Evolutionary conservation across 805 yeast genomes (phyloP).

Genomic region (Myxozyma sirexii): DNA sequence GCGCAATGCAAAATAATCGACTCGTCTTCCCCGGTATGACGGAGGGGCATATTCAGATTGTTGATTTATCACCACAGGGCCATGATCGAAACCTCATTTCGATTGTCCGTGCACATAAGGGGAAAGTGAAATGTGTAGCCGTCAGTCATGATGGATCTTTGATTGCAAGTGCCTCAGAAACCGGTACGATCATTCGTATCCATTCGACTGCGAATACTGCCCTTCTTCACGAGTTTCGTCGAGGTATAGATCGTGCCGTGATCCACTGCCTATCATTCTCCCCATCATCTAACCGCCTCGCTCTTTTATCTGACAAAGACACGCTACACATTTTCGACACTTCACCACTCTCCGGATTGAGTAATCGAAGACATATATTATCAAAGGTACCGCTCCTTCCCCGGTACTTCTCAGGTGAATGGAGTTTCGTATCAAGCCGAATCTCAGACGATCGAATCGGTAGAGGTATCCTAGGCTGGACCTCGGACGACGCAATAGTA

Average conservation of each 20-base stretch:
- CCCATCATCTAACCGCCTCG: conserved; percentile 72
- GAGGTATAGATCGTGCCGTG: conserved; percentile 85
- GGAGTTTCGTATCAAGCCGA: conserved; percentile 83
- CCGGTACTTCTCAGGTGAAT: conserved; percentile 75
- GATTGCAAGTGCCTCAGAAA: conserved; percentile 78
- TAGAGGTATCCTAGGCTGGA: conserved; percentile 69
- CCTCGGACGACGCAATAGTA: conserved; percentile 69
- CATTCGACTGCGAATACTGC: conserved; percentile 71
- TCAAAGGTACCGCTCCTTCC: conserved; percentile 68
- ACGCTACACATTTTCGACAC: conserved; percentile 84
- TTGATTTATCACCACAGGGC: conserved; percentile 68
- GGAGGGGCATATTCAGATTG: conserved; percentile 77
- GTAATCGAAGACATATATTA: conserved; percentile 63
- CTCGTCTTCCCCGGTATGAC: conserved; percentile 79
- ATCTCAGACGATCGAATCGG: conserved; percentile 43
- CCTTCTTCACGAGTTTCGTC: conserved; percentile 76
- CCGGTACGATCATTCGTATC: conserved; percentile 78
- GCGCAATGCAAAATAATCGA: conserved; percentile 56
- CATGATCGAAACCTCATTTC: conserved; percentile 65
- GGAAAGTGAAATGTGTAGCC: conserved; percentile 63
- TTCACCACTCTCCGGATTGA: conserved; percentile 34
- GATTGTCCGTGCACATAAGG: conserved; percentile 76
- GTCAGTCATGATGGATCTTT: conserved; percentile 64
- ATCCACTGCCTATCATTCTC: conserved; percentile 84
- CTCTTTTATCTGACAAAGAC: conserved; percentile 84